phyloP scores from a whole-genome alignment of 2,329 filamentous ascomycete genomes.

The Teratosphaeria gauchensis region DNA sequence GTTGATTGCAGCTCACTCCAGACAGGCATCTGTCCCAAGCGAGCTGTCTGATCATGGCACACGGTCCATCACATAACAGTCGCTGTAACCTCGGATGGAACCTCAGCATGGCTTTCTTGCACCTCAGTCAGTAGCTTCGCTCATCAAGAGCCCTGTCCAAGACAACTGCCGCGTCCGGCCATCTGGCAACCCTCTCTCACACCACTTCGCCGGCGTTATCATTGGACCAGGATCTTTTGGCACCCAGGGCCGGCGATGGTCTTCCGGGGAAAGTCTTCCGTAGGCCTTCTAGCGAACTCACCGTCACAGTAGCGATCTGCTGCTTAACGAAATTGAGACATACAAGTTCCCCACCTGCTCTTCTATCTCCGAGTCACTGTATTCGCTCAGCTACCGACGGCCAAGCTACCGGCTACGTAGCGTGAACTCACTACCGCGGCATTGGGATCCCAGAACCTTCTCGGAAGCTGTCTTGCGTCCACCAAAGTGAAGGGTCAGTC shows the following conservation, averaged over 20 bases:
- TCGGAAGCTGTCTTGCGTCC: not conserved
- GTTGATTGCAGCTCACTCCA: not conserved
- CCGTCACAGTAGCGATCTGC: not conserved
- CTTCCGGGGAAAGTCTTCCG: not conserved
- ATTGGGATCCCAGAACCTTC: not conserved
- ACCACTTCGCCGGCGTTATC: not conserved
- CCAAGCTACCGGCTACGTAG: constrained; percentile 2
- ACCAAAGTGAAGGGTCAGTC: not conserved
- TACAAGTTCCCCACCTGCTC: not conserved
- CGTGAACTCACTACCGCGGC: not conserved
- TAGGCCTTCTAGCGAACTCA: not conserved
- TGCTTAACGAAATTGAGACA: not conserved
- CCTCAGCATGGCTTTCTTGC: not conserved
- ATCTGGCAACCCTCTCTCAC: not conserved
- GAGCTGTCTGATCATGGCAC: not conserved
- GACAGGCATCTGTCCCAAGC: not conserved
- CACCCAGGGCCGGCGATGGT: not conserved
- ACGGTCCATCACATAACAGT: not conserved
- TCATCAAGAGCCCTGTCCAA: not conserved
- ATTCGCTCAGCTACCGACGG: not conserved
- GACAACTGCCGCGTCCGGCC: not conserved
- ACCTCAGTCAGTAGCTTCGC: not conserved
- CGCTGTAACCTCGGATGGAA: not conserved
- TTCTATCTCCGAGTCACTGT: not conserved
- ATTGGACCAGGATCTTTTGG: not conserved